Evolutionary conservation across 1,284 basidiomycete species (phyloP).

Genomic region (Sanguinoderma infundibulare): DNA sequence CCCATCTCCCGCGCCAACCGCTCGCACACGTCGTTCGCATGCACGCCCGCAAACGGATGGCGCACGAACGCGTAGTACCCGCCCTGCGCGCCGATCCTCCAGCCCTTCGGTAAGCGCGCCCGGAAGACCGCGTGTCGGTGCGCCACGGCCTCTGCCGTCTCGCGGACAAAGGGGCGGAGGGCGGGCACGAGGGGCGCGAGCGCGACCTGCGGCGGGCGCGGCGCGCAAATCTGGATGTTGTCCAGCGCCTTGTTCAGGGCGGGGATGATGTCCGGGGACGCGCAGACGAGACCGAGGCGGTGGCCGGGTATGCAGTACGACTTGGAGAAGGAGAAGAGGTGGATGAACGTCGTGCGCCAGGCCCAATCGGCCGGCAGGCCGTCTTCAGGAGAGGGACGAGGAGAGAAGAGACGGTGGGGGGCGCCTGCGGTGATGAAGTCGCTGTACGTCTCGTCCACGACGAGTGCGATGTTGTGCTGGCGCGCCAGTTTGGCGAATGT

Average conservation of each 20-base stretch:
- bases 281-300: conserved; percentile 80
- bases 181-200: conserved; percentile 58
- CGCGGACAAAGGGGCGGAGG: conserved; percentile 59
- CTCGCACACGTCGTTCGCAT: conserved; percentile 59
- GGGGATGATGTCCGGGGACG: conserved; percentile 59
- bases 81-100: conserved; percentile 70
- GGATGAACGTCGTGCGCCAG: conserved; percentile 72
- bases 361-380: conserved; percentile 35
- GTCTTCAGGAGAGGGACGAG: neutral
- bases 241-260: conserved; percentile 63
- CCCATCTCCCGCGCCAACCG: conserved; percentile 67
- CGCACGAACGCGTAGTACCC: conserved; percentile 80
- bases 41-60: conserved; percentile 64
- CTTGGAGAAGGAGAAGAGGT: conserved; percentile 84
- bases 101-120: conserved; percentile 46
- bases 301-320: conserved; percentile 87
- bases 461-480: conserved; percentile 66
- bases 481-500: conserved; percentile 69
- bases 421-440: conserved; percentile 70
- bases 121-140: conserved; percentile 66
- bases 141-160: conserved; percentile 55
- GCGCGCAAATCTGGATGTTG: conserved; percentile 81
- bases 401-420: conserved; percentile 60
- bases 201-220: conserved; percentile 72
- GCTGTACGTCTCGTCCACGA: conserved; percentile 90